Evolutionary conservation across 306 rosid genomes (phyloP).

Genomic region (Inga laurina): DNA sequence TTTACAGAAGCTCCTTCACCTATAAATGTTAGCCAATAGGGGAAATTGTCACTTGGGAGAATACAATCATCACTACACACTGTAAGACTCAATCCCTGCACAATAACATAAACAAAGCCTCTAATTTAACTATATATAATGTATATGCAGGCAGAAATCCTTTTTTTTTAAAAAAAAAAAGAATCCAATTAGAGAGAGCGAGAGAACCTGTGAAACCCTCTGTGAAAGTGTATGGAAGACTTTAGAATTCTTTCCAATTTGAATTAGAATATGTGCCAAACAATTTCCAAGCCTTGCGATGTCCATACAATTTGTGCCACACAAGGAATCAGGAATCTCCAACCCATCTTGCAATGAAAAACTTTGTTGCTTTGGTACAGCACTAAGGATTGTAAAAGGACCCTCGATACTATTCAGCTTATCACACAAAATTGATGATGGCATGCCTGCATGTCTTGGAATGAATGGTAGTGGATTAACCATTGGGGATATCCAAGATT

Average conservation of each 20-base stretch:
- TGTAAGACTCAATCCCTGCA: not conserved
- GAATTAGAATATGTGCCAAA: not conserved
- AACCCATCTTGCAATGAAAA: not conserved
- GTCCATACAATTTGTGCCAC: not conserved
- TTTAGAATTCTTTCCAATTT: not conserved
- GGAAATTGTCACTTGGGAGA: not conserved
- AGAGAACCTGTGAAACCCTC: not conserved
- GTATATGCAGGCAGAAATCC: no score
- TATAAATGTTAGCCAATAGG: not conserved
- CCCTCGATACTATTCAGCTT: no score
- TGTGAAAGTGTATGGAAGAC: not conserved
- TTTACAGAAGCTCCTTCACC: not conserved
- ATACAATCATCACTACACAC: not conserved
- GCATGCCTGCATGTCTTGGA: not conserved
- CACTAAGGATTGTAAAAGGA: no score
- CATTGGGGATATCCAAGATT: not conserved
- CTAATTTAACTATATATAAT: not conserved
- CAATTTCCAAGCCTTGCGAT: not conserved
- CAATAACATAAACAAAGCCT: not conserved
- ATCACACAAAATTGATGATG: not conserved
- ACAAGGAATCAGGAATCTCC: not conserved
- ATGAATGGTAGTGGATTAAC: not conserved
- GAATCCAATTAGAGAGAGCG: no score
- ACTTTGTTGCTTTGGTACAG: not conserved
- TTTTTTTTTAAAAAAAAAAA: no score